Percentiles rank a stretch among this genome's conserved stretches.
phyloP scores from a whole-genome alignment of 345 rosid genomes.

The Salix exigua region DNA sequence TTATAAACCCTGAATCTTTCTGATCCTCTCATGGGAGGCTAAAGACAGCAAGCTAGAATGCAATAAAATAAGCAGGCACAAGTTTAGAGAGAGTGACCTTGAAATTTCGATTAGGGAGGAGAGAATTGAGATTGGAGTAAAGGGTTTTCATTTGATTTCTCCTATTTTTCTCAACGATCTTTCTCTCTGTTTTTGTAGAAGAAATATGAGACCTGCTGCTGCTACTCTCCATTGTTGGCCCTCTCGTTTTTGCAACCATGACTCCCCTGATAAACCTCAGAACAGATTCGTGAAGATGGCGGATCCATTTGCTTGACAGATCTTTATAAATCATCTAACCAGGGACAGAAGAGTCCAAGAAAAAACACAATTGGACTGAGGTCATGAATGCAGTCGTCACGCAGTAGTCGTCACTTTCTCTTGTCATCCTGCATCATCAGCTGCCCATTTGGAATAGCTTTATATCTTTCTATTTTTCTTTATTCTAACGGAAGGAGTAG shows the following conservation, averaged over 20 bases:
- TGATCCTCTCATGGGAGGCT: background rate
- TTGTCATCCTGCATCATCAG: background rate
- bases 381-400: background rate
- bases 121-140: constrained; percentile 39
- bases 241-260: background rate
- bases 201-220: background rate
- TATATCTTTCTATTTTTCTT: background rate
- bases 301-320: background rate
- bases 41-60: background rate
- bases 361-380: background rate
- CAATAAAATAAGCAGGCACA: background rate
- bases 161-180: constrained; percentile 46
- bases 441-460: background rate
- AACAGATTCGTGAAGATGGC: background rate
- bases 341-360: background rate
- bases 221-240: constrained; percentile 8
- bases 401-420: background rate
- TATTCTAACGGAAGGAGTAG: background rate
- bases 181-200: constrained; percentile 43
- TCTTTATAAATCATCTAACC: background rate
- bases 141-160: constrained; percentile 51
- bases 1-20: no score
- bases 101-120: constrained; percentile 33
- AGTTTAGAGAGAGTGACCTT: constrained; percentile 15
- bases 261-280: background rate